phyloP scores from a whole-genome alignment of 1,139 yeast species.

The Blastobotrys petasosporus region DNA sequence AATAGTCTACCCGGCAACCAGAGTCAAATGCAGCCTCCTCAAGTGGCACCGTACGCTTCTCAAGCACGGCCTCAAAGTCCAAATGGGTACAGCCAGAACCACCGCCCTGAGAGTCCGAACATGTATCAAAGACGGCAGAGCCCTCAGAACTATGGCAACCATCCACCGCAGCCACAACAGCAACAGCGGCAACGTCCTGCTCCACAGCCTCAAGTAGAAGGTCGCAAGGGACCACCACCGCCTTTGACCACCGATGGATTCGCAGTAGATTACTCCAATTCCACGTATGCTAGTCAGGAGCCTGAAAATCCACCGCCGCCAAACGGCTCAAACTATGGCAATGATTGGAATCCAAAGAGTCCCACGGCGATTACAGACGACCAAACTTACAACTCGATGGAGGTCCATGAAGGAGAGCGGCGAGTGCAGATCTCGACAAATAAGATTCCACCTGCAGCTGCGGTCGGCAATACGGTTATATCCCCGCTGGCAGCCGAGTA shows the following conservation, averaged over 20 bases:
- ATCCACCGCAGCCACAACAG: background rate
- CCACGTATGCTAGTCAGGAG: background rate
- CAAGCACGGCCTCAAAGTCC: background rate
- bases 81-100: background rate
- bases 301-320: background rate
- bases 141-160: background rate
- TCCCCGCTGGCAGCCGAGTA: constrained; percentile 24
- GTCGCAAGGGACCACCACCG: constrained; percentile 1
- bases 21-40: constrained; percentile 14
- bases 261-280: no score
- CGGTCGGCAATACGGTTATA: constrained; percentile 17
- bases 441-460: constrained; percentile 25
- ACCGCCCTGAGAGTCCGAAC: background rate
- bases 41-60: constrained; percentile 9
- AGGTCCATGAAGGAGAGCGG: background rate
- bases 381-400: background rate
- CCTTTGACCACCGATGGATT: no score
- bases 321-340: background rate
- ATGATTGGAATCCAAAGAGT: constrained; percentile 14
- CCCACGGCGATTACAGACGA: constrained; percentile 21
- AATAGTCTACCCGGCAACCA: constrained; percentile 8
- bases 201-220: constrained; percentile 1
- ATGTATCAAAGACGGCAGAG: background rate
- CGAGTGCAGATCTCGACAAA: constrained; percentile 23
- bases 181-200: constrained; percentile 1